Base-by-base conservation (phyloP, 1,284 basidiomycete genomes). In the Pseudozyma sp. region DNA sequence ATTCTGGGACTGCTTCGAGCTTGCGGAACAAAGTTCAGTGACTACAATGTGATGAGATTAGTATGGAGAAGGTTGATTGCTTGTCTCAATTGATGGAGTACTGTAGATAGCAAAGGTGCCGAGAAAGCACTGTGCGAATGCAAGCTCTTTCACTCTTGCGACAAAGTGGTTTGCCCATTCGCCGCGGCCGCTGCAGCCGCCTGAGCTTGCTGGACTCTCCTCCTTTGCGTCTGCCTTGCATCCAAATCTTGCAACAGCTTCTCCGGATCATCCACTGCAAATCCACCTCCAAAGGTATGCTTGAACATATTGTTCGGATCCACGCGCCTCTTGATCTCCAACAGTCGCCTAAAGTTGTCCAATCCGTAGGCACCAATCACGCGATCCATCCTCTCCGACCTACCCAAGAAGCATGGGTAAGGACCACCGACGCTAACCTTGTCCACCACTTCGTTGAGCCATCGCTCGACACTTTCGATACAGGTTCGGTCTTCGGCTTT, bases 401-500 rank as follows among this genome's bases (percentile, higher is more conserved):
- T 43, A 2, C 79, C 78, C 45, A 81, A 58, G 68, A 81, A 81
- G 45, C 71, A 79, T 14, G 79, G 76, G 21, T 71, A 75, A 1
- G 79, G 79, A 4, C 79, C 79, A 21, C 79, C 79, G 12, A 79
- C 56, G 31, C 70, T 71, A 11, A 79, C 69, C 25, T 59, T 55
- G 55, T 62, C 52, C 8, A 77, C 61, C n/a, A 66, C 63, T n/a
- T 80, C 67, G 55, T 67, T 66, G 19, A 81, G 59, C 73, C 45
- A 85, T 80, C 91, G 89, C 83, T 94, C 92, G 12, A 93, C 93
- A 36, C 92, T 91, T 51, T 88, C 88, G 58, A 93, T 88, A 77
- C 93, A 95, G 18, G 89, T 87, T 19, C 90, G 89, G 78, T 96
- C 94, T 71, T 92, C 89, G 42, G 91, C 87, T 52, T 90, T 88